Conservation (phyloP, 768 basidiomycete species). For the Termitomyces bulborhizus region DNA sequence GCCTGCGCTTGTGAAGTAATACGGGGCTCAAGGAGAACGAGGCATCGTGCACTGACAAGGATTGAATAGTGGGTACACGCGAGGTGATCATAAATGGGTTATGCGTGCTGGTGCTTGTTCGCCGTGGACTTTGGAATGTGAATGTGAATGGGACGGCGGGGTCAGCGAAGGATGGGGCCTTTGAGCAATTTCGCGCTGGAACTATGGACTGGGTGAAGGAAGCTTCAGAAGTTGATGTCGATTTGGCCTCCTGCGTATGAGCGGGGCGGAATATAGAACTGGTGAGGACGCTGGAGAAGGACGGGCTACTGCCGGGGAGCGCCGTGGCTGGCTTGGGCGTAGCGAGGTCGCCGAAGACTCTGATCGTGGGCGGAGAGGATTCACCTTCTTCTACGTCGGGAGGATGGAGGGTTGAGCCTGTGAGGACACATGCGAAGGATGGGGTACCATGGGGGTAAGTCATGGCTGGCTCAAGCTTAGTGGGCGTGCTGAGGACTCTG, state of each 20-base stretch:
- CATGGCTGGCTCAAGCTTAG: neutral
- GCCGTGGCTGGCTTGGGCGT: neutral
- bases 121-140: neutral
- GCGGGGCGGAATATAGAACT: neutral
- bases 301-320: neutral
- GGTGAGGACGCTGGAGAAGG: neutral
- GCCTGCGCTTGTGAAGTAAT: neutral
- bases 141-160: neutral
- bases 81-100: neutral
- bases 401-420: neutral
- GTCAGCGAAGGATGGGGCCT: neutral
- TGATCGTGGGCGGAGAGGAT: neutral
- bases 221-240: neutral
- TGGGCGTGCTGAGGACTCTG: neutral
- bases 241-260: neutral
- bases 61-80: neutral
- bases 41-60: neutral
- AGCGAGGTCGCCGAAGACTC: neutral
- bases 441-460: neutral
- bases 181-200: neutral
- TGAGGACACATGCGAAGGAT: neutral
- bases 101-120: neutral
- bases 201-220: neutral
- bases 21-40: neutral
- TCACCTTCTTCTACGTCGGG: neutral